phyloP scores from a whole-genome alignment of 192 early-diverging fungal species.

The Rhizophagus sp. region DNA sequence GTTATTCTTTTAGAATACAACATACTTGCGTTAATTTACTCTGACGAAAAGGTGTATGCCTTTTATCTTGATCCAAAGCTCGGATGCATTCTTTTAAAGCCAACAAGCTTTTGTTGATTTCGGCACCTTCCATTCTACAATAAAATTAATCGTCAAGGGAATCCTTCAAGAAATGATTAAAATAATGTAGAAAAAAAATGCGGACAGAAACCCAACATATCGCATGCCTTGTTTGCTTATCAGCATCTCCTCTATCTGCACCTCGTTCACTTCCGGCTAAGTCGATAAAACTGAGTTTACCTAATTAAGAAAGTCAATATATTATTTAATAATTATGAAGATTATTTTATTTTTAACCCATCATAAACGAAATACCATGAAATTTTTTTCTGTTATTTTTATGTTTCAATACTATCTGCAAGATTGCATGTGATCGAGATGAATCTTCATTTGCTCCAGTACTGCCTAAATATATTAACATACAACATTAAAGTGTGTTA shows the following conservation, averaged over 20 bases:
- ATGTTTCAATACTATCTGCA: conserved; percentile 88
- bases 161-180: not conserved
- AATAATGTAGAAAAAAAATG: not conserved
- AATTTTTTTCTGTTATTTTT: conserved; percentile 61
- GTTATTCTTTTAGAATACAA: not conserved
- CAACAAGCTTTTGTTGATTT: conserved; percentile 98
- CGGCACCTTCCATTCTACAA: conserved; percentile 93
- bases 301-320: conserved; percentile 33
- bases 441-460: conserved; percentile 95
- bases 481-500: conserved; percentile 8
- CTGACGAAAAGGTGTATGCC: conserved; percentile 96
- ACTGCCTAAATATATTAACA: conserved; percentile 53
- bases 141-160: not conserved
- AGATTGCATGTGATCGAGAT: conserved; percentile 95
- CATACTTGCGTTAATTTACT: conserved; percentile 92
- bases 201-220: conserved; percentile 8
- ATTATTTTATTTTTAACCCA: not conserved
- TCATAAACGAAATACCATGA: conserved; percentile 43
- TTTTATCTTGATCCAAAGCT: conserved; percentile 91
- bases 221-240: conserved; percentile 82
- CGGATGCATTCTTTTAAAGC: conserved; percentile 99
- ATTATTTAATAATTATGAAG: not conserved
- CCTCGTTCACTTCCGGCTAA: conserved; percentile 98
- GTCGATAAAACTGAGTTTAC: conserved; percentile 98
- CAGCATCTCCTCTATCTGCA: conserved; percentile 92